Percentiles rank a stretch among this genome's conserved stretches.
These are phyloP conservation scores for Drosera capensis DNA, from an alignment of 148 eudicot genomes.

Conservation along the genomic window DNA sequence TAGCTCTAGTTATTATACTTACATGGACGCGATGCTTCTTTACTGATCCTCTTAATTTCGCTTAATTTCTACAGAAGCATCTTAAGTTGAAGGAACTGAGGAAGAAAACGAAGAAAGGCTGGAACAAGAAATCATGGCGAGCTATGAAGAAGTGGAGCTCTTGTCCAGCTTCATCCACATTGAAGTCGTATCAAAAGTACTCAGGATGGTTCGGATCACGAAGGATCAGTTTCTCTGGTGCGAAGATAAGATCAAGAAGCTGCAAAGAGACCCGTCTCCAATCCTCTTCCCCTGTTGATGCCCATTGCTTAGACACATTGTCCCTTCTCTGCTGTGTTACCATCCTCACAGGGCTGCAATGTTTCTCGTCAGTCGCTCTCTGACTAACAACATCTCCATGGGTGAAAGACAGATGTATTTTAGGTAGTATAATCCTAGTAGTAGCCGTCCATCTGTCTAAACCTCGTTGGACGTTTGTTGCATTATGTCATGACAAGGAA, in stretches of 20 bases:
- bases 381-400: no score
- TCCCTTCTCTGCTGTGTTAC: no score
- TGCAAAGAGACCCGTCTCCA: slow-evolving; percentile 80
- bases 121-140: slow-evolving; percentile 77
- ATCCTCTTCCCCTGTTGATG: slow-evolving; percentile 71
- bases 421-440: no score
- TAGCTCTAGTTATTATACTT: not conserved
- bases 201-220: slow-evolving; percentile 51
- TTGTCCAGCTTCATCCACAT: slow-evolving; percentile 55
- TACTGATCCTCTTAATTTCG: no score
- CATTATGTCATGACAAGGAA: no score
- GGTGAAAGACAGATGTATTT: no score
- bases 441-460: no score
- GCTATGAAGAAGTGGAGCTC: slow-evolving; percentile 46
- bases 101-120: slow-evolving; percentile 54
- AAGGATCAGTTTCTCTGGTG: slow-evolving; percentile 88
- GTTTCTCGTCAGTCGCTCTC: no score
- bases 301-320: not conserved
- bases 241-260: slow-evolving; percentile 74
- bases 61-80: slow-evolving; percentile 35
- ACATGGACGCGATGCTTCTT: not conserved
- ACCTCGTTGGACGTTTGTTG: no score
- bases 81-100: slow-evolving; percentile 63
- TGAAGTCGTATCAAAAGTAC: slow-evolving; percentile 45
- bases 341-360: no score